Percentiles rank a stretch among this genome's conserved stretches.
Evolutionary conservation across 352 stramenopile species (phyloP).

Genomic region (Phytopythium mirpurense): DNA sequence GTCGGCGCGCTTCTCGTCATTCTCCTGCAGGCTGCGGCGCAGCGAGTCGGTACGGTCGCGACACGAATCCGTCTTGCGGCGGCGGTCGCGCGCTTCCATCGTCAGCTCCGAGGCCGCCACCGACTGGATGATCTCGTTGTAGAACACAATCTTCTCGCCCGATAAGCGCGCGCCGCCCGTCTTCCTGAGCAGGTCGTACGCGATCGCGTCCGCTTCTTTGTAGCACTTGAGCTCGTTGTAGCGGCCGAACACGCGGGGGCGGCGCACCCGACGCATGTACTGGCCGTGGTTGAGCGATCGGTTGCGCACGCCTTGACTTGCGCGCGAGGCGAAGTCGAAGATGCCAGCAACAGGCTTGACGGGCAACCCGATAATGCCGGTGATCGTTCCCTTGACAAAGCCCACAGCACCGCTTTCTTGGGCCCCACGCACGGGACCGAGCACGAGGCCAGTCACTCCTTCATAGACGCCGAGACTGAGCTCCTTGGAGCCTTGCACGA

Average conservation of each 20-base stretch:
- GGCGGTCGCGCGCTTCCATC: conserved; percentile 61
- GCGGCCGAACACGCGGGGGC: conserved; percentile 82
- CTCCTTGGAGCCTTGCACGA: conserved; percentile 83
- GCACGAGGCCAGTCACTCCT: conserved; percentile 72
- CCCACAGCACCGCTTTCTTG: conserved; percentile 77
- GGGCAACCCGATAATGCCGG: conserved; percentile 80
- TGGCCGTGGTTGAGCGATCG: conserved; percentile 75
- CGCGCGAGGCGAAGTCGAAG: conserved; percentile 87
- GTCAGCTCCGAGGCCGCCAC: conserved; percentile 70
- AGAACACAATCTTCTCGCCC: conserved; percentile 86
- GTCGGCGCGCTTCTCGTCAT: conserved; percentile 34
- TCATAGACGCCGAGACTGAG: conserved; percentile 82
- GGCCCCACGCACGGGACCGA: conserved; percentile 78
- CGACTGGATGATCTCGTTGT: conserved; percentile 81
- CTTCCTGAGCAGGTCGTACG: conserved; percentile 78
- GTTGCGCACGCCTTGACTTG: conserved; percentile 82
- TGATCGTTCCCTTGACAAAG: conserved; percentile 84
- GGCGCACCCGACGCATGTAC: conserved; percentile 70
- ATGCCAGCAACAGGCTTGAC: conserved; percentile 86
- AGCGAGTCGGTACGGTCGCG: conserved; percentile 66
- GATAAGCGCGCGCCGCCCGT: conserved; percentile 62
- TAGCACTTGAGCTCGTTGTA: conserved; percentile 89
- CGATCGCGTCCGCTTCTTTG: conserved; percentile 84
- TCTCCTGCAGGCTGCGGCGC: conserved; percentile 60
- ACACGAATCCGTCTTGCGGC: conserved; percentile 47